A percentile compares a stretch with the other conserved stretches of the same genome.
These are phyloP conservation scores for Dioszegia crocea DNA, from an alignment of 768 basidiomycete genomes.

Conservation along the genomic window DNA sequence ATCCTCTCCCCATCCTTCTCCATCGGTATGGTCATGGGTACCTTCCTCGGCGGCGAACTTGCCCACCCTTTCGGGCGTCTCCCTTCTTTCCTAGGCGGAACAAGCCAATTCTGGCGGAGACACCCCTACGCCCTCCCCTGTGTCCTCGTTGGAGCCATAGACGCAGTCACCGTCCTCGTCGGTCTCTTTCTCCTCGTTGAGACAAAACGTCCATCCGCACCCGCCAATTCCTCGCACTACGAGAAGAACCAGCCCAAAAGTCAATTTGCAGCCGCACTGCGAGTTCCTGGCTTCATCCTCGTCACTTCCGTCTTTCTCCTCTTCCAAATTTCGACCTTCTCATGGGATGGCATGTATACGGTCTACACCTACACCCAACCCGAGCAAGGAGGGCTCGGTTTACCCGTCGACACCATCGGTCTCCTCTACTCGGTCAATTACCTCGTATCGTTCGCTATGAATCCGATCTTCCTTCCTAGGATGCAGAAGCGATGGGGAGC, in stretches of 20 bases:
- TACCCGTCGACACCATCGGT: conserved; percentile 31
- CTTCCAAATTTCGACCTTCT: conserved; percentile 19
- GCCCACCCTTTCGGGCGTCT: conserved; percentile 32
- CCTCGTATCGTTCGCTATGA: conserved; percentile 19
- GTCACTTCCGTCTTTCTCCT: conserved; percentile 20
- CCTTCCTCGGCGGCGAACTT: conserved; percentile 33
- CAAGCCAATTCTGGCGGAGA: conserved; percentile 13
- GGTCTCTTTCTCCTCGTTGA: conserved; percentile 10
- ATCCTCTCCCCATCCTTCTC: conserved; percentile 31
- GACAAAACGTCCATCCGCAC: not conserved
- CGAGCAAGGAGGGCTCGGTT: conserved; percentile 26
- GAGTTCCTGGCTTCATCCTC: conserved; percentile 21
- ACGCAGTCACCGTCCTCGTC: conserved; percentile 4
- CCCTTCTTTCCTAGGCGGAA: conserved; percentile 29
- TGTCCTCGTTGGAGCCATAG: conserved; percentile 18
- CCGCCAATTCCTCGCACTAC: not conserved
- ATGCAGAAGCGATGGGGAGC: conserved; percentile 21
- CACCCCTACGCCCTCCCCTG: conserved; percentile 38
- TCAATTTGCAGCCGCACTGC: conserved; percentile 13
- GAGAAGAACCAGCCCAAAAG: not conserved
- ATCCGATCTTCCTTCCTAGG: conserved; percentile 23
- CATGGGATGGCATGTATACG: conserved; percentile 30
- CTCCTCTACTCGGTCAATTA: conserved; percentile 17
- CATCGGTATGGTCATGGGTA: conserved; percentile 26
- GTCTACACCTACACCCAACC: conserved; percentile 30